phyloP scores from a whole-genome alignment of 495 filamentous ascomycete genomes.

The Bathelium albidoporum region DNA sequence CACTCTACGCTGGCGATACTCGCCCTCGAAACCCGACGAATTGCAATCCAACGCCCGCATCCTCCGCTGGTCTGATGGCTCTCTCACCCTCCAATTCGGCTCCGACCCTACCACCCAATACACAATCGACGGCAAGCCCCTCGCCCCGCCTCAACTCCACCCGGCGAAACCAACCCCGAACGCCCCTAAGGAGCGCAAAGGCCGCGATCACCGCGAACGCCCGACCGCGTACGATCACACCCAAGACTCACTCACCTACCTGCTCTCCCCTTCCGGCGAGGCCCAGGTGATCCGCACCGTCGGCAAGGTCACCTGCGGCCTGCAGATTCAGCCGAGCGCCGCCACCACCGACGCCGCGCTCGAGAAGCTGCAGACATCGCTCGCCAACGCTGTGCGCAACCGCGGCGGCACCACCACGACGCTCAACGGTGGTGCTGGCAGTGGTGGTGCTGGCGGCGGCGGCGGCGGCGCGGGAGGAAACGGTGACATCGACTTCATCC shows the following conservation, averaged over 20 bases:
- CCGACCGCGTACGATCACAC: conserved; percentile 47
- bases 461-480: too few relatives aligned
- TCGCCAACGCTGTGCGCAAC: conserved; percentile 49
- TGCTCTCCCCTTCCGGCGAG: conserved; percentile 60
- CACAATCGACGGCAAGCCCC: conserved; percentile 61
- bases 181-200: conserved; percentile 10
- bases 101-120: conserved; percentile 67
- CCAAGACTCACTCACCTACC: conserved; percentile 72
- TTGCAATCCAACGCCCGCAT: conserved; percentile 69
- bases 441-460: too few relatives aligned
- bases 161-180: conserved; percentile 42
- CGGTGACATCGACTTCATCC: conserved; percentile 45
- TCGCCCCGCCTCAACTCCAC: conserved; percentile 52
- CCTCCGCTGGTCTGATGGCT: conserved; percentile 76
- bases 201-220: conserved; percentile 4
- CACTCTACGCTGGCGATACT: conserved; percentile 60
- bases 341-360: conserved; percentile 68
- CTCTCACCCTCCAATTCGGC: conserved; percentile 66
- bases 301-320: conserved; percentile 68
- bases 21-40: conserved; percentile 47
- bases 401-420: too few relatives aligned
- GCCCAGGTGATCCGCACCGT: conserved; percentile 62
- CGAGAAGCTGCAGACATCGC: conserved; percentile 56
- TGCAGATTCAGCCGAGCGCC: conserved; percentile 59
- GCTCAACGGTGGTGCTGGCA: too few relatives aligned